Conservation (phyloP, 1,139 yeast species). For the Geotrichum fermentans region DNA sequence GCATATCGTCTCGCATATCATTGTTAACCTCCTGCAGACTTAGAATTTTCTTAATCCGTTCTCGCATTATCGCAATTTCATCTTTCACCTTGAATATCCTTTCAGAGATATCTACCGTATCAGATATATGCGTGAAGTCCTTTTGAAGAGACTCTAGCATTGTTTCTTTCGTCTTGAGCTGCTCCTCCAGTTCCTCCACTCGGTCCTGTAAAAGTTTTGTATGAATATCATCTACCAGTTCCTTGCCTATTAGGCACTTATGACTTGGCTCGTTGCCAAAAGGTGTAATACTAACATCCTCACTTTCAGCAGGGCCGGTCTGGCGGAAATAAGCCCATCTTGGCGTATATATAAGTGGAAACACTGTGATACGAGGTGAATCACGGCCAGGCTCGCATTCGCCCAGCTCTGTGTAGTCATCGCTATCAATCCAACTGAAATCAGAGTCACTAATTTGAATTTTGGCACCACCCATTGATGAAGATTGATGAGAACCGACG, state of each 20-base stretch:
- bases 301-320: constrained; percentile 40
- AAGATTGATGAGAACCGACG: background rate
- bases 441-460: constrained; percentile 46
- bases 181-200: constrained; percentile 43
- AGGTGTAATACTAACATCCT: constrained; percentile 42
- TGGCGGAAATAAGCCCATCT: constrained; percentile 71
- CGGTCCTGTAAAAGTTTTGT: constrained; percentile 32
- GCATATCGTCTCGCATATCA: constrained; percentile 11
- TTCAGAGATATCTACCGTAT: constrained; percentile 25
- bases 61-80: constrained; percentile 40
- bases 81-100: constrained; percentile 33
- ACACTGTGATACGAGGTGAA: constrained; percentile 53
- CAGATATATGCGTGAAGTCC: constrained; percentile 29
- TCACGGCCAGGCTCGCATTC: constrained; percentile 40
- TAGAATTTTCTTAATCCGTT: constrained; percentile 24
- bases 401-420: constrained; percentile 74
- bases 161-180: constrained; percentile 40
- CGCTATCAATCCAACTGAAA: constrained; percentile 68
- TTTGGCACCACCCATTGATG: constrained; percentile 26
- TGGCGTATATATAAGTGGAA: constrained; percentile 70
- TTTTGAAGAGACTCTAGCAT: constrained; percentile 36
- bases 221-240: constrained; percentile 36
- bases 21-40: constrained; percentile 5
- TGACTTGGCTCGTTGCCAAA: constrained; percentile 70
- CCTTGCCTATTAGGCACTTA: constrained; percentile 55